Percentiles rank a stretch among this genome's conserved stretches.
These are phyloP conservation scores for Neltuma alba DNA, from an alignment of 306 rosid genomes.

Conservation along the genomic window DNA sequence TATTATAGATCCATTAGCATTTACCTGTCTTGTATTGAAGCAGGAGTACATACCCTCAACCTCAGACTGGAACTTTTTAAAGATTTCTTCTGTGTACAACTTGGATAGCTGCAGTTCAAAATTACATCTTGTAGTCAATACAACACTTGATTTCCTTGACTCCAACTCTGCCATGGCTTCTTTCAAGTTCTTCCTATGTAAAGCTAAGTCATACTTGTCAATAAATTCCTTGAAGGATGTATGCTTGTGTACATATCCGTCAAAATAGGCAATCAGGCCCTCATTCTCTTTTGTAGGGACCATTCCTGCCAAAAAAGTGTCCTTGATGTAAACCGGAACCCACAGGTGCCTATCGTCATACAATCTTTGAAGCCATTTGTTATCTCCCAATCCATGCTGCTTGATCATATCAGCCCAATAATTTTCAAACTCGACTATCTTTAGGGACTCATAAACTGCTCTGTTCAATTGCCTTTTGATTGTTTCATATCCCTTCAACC, in stretches of 20 bases:
- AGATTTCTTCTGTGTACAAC: slow-evolving; percentile 64
- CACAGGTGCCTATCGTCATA: slow-evolving; percentile 61
- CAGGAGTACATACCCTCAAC: slow-evolving; percentile 77
- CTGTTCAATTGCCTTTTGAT: slow-evolving; percentile 57
- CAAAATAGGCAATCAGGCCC: slow-evolving; percentile 59
- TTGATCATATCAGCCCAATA: slow-evolving; percentile 70
- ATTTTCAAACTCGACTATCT: slow-evolving; percentile 72
- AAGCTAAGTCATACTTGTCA: slow-evolving; percentile 75
- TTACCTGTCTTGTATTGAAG: slow-evolving; percentile 74
- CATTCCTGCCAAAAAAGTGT: slow-evolving; percentile 67
- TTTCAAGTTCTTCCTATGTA: slow-evolving; percentile 66
- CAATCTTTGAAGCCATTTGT: slow-evolving; percentile 69
- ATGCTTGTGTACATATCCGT: slow-evolving; percentile 76
- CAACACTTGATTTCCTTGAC: slow-evolving; percentile 48
- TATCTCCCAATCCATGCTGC: slow-evolving; percentile 52
- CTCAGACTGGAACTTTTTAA: slow-evolving; percentile 63
- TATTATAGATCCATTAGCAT: slow-evolving; percentile 62
- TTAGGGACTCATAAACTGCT: slow-evolving; percentile 62
- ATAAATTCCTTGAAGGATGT: slow-evolving; percentile 78
- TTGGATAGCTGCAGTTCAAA: slow-evolving; percentile 70
- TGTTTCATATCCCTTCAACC: slow-evolving; percentile 68
- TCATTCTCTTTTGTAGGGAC: slow-evolving; percentile 54
- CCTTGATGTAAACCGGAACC: slow-evolving; percentile 81
- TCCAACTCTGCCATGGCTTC: slow-evolving; percentile 65
- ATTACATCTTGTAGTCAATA: slow-evolving; percentile 57